Evolutionary conservation across 2,329 filamentous ascomycete species (phyloP).

Genomic region (Trichoderma sp.): DNA sequence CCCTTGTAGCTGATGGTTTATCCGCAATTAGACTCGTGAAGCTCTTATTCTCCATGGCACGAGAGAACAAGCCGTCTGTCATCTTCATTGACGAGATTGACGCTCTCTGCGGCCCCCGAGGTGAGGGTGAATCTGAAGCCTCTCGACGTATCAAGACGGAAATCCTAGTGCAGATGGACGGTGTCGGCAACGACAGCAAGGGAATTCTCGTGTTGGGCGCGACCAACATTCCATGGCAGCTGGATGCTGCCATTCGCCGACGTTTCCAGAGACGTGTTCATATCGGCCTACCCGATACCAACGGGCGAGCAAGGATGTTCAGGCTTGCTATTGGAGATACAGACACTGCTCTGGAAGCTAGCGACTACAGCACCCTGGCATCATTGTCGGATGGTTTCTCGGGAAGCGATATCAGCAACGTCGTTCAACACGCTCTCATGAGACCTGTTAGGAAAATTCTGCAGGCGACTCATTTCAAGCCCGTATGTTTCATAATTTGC

Average conservation of each 20-base stretch:
- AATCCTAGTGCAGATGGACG: slow-evolving; percentile 98
- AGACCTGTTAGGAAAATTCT: slow-evolving; percentile 95
- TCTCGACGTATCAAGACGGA: slow-evolving; percentile 98
- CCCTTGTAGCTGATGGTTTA: slow-evolving; percentile 23
- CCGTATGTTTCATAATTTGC: slow-evolving; percentile 50
- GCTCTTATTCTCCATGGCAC: slow-evolving; percentile 93
- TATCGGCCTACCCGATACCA: slow-evolving; percentile 84
- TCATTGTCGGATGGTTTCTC: slow-evolving; percentile 89
- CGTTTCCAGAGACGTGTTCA: slow-evolving; percentile 96
- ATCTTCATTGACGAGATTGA: slow-evolving; percentile 99
- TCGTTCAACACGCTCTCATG: slow-evolving; percentile 95
- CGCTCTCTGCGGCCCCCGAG: slow-evolving; percentile 86
- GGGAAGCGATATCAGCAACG: slow-evolving; percentile 92
- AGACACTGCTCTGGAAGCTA: slow-evolving; percentile 73
- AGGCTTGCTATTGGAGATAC: slow-evolving; percentile 92
- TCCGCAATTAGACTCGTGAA: slow-evolving; percentile 71
- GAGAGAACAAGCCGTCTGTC: slow-evolving; percentile 96
- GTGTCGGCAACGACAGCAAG: slow-evolving; percentile 91
- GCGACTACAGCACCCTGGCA: slow-evolving; percentile 77
- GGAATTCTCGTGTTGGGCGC: slow-evolving; percentile 93
- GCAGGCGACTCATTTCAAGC: slow-evolving; percentile 96
- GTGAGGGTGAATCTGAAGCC: slow-evolving; percentile 95
- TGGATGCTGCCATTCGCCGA: slow-evolving; percentile 91
- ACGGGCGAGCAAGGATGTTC: slow-evolving; percentile 90
- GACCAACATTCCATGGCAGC: slow-evolving; percentile 98